Percentiles rank a stretch among this genome's conserved stretches.
Evolutionary conservation across 495 filamentous ascomycete species (phyloP).

Genomic region (Aspergillus mulundensis): DNA sequence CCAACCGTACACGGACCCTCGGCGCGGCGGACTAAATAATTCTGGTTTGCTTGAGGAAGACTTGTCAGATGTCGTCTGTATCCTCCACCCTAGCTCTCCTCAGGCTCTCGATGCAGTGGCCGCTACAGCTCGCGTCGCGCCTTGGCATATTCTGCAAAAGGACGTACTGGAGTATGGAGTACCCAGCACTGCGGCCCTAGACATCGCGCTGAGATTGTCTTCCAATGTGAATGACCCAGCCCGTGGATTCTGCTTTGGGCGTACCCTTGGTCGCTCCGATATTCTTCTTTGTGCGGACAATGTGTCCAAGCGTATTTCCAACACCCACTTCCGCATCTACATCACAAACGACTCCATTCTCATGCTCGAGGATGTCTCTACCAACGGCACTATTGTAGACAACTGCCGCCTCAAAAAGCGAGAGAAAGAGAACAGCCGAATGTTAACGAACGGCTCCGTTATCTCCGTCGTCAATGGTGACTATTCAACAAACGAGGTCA

Average conservation of each 20-base stretch:
- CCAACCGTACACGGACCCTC: constrained; percentile 75
- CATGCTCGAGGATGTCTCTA: constrained; percentile 89
- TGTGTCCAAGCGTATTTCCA: constrained; percentile 67
- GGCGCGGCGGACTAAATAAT: constrained; percentile 67
- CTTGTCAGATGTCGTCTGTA: constrained; percentile 80
- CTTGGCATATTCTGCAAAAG: constrained; percentile 57
- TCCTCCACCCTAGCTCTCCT: constrained; percentile 74
- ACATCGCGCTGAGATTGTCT: constrained; percentile 78
- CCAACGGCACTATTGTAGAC: constrained; percentile 89
- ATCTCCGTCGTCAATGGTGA: constrained; percentile 62
- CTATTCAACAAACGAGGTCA: constrained; percentile 46
- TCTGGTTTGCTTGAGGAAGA: constrained; percentile 78
- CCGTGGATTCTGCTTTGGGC: constrained; percentile 80
- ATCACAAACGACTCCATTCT: constrained; percentile 71
- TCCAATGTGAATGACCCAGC: constrained; percentile 58
- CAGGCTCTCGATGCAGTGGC: constrained; percentile 65
- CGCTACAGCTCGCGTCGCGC: constrained; percentile 33
- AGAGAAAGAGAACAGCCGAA: constrained; percentile 49
- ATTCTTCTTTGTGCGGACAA: constrained; percentile 55
- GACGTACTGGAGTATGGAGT: constrained; percentile 33
- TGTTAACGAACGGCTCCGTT: constrained; percentile 66
- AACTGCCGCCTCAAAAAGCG: constrained; percentile 53
- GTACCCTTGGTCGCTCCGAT: constrained; percentile 68
- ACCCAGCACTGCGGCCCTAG: constrained; percentile 46
- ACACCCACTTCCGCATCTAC: constrained; percentile 87